phyloP scores from a whole-genome alignment of 257 asterid genomes.

The Solanum neorickii region DNA sequence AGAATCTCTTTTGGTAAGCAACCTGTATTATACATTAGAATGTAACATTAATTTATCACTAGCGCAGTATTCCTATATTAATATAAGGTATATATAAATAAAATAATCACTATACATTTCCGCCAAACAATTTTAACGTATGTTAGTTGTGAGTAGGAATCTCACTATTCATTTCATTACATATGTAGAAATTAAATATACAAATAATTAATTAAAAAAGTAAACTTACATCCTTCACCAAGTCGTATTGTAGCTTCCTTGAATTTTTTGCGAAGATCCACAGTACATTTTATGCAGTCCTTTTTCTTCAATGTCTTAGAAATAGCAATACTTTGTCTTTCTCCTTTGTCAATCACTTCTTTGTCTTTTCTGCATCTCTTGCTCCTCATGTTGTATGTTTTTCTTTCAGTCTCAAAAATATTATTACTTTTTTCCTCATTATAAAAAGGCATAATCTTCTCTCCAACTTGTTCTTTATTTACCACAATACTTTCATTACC shows the following conservation, averaged over 20 bases:
- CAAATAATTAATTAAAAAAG: neutral
- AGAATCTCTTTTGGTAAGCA: too few species aligned
- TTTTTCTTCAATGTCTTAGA: neutral
- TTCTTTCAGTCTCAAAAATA: too few species aligned
- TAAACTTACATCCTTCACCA: constrained; percentile 17
- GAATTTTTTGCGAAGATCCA: neutral
- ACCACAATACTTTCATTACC: neutral
- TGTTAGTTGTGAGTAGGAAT: neutral
- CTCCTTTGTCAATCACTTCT: neutral
- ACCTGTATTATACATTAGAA: too few species aligned
- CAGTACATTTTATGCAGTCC: neutral
- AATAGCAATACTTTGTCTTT: neutral
- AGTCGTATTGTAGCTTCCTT: neutral
- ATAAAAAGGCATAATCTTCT: neutral
- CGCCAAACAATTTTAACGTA: neutral
- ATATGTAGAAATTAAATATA: too few species aligned
- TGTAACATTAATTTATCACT: too few species aligned
- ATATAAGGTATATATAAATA: too few species aligned
- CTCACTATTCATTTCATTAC: neutral
- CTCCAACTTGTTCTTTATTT: neutral
- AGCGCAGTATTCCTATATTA: too few species aligned
- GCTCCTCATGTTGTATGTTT: neutral
- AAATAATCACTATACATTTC: neutral
- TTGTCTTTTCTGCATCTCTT: too few species aligned
- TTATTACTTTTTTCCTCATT: neutral